Conservation (phyloP, 345 rosid species). For the Bruguiera sexangula region DNA sequence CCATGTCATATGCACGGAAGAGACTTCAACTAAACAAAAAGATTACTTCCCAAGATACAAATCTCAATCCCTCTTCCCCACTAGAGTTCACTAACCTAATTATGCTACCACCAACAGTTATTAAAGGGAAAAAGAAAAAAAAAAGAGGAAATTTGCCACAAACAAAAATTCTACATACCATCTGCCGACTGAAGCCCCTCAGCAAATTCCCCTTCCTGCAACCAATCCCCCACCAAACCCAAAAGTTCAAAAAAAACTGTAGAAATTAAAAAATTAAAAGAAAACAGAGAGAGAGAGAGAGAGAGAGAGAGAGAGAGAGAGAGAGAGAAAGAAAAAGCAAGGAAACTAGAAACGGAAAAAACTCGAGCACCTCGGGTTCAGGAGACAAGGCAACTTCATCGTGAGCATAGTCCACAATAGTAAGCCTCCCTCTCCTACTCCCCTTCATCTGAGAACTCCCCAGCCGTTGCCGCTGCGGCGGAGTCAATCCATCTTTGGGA, state of each 20-base stretch:
- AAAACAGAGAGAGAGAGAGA: background rate
- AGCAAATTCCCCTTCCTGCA: constrained; percentile 52
- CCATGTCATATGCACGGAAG: too few species aligned
- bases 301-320: background rate
- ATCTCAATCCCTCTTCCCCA: too few species aligned
- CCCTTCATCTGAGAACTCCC: constrained; percentile 23
- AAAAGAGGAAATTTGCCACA: background rate
- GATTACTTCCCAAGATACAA: too few species aligned
- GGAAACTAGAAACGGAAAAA: background rate
- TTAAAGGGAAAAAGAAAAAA: background rate
- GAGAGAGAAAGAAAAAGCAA: background rate
- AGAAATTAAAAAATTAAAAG: background rate
- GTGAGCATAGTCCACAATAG: constrained; percentile 66
- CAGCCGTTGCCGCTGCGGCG: constrained; percentile 23
- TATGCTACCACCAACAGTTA: background rate
- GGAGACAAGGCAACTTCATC: constrained; percentile 72
- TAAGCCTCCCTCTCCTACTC: constrained; percentile 35
- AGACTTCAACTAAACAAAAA: too few species aligned
- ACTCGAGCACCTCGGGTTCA: constrained; percentile 46
- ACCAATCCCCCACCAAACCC: constrained; percentile 16
- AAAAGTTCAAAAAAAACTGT: background rate
- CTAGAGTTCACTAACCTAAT: too few species aligned
- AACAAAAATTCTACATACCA: constrained; percentile 28
- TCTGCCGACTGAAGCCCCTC: constrained; percentile 21
- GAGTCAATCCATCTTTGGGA: constrained; percentile 9